These are phyloP conservation scores for Corylus americana DNA, from an alignment of 306 rosid species.

Conservation along the genomic window DNA sequence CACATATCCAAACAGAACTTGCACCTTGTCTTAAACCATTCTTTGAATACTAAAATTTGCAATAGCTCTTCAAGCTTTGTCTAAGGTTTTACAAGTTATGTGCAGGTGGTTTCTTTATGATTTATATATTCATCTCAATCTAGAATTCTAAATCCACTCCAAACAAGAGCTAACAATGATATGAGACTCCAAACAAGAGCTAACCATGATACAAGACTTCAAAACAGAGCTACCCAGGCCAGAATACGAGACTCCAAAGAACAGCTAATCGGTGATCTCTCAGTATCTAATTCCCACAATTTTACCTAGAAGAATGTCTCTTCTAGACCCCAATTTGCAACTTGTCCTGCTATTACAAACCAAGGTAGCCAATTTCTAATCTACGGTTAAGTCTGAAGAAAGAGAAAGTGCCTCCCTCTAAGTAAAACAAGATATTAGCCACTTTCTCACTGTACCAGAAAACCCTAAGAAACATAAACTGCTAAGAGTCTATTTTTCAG, in stretches of 20 bases:
- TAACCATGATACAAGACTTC: not conserved
- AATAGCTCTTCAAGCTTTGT: not conserved
- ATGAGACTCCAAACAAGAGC: not conserved
- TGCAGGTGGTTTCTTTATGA: not conserved
- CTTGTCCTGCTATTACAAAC: not conserved
- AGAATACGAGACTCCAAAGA: not conserved
- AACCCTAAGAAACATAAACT: not conserved
- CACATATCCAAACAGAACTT: not conserved
- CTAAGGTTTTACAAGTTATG: not conserved
- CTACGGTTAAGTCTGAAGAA: not conserved
- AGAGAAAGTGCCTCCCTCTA: not conserved
- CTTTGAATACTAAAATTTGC: not conserved
- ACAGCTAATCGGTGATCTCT: not conserved
- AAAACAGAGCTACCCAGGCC: not conserved
- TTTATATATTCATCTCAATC: not conserved
- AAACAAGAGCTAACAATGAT: not conserved
- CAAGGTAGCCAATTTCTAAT: not conserved
- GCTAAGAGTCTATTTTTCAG: not conserved
- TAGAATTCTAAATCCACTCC: not conserved
- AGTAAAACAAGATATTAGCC: not conserved
- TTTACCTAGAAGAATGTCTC: not conserved
- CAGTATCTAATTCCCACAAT: not conserved
- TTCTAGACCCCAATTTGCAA: not conserved
- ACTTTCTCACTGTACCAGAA: not conserved
- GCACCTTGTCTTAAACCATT: not conserved